These are phyloP conservation scores for Gossypium laxum DNA, from an alignment of 441 rosid genomes.

Conservation along the genomic window DNA sequence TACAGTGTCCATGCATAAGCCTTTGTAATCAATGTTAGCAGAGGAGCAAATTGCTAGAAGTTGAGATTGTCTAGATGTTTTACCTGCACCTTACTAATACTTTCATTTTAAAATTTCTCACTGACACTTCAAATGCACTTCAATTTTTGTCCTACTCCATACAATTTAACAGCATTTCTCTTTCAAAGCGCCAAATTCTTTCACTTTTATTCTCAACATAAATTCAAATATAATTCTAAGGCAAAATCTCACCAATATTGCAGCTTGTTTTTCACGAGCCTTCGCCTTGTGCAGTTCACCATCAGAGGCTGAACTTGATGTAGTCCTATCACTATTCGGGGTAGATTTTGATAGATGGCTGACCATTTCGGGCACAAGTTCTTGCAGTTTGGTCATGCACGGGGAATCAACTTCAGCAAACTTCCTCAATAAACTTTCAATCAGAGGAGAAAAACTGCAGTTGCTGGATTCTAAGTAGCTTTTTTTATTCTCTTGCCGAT, in stretches of 20 bases:
- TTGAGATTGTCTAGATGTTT: background rate
- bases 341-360: conserved; percentile 32
- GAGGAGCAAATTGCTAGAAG: background rate
- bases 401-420: conserved; percentile 61
- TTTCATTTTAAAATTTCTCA: background rate
- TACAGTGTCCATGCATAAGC: background rate
- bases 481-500: conserved; percentile 38
- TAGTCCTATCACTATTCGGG: conserved; percentile 24
- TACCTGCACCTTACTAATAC: background rate
- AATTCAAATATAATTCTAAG: background rate
- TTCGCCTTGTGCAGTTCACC: conserved; percentile 73
- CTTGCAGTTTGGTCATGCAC: conserved; percentile 57
- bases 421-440: conserved; percentile 62
- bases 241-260: conserved; percentile 58
- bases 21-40: background rate
- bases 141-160: background rate
- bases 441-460: conserved; percentile 61
- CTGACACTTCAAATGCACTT: background rate
- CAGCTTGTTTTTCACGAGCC: conserved; percentile 92
- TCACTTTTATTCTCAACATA: background rate
- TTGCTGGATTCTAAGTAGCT: conserved; percentile 52
- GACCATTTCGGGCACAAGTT: conserved; percentile 71
- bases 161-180: background rate
- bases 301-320: conserved; percentile 37
- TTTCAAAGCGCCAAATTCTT: background rate